Conservation (phyloP, 192 early-diverging fungal species). For the Coemansia sp. region DNA sequence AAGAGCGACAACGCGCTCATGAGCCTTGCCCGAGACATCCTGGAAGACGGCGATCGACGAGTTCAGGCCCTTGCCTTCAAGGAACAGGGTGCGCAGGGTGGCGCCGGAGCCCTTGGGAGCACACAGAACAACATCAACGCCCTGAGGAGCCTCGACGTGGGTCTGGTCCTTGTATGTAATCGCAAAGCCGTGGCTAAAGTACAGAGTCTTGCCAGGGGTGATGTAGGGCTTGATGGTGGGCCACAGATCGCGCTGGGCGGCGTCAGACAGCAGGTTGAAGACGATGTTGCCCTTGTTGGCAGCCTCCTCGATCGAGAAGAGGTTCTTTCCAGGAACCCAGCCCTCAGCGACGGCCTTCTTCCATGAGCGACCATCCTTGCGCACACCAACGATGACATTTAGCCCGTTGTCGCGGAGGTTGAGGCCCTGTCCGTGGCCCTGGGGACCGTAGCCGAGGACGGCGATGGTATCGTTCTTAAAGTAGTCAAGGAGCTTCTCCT, state of each 20-base stretch:
- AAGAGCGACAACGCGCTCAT: conserved; percentile 88
- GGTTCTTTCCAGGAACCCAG: conserved; percentile 94
- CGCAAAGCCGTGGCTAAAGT: conserved; percentile 97
- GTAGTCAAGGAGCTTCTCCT: conserved; percentile 85
- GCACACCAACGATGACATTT: conserved; percentile 93
- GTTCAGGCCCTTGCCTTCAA: conserved; percentile 97
- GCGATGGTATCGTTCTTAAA: conserved; percentile 94
- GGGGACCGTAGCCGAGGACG: conserved; percentile 93
- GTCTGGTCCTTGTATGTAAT: conserved; percentile 94
- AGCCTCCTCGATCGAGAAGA: conserved; percentile 93
- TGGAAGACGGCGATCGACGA: conserved; percentile 94
- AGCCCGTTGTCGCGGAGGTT: conserved; percentile 96
- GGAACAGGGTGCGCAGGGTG: conserved; percentile 95
- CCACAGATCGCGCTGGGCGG: conserved; percentile 94
- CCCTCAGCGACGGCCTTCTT: conserved; percentile 91
- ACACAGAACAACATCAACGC: conserved; percentile 94
- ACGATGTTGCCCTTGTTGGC: conserved; percentile 87
- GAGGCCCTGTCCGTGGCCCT: conserved; percentile 91
- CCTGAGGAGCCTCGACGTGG: conserved; percentile 84
- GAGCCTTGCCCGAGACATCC: conserved; percentile 91
- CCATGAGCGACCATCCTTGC: conserved; percentile 88
- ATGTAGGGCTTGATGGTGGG: conserved; percentile 80
- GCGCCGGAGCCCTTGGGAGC: conserved; percentile 97
- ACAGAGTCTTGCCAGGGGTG: conserved; percentile 97
- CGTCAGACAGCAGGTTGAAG: conserved; percentile 96